These are phyloP conservation scores for Amphichorda felina DNA, from an alignment of 2,329 filamentous ascomycete species.

Conservation along the genomic window DNA sequence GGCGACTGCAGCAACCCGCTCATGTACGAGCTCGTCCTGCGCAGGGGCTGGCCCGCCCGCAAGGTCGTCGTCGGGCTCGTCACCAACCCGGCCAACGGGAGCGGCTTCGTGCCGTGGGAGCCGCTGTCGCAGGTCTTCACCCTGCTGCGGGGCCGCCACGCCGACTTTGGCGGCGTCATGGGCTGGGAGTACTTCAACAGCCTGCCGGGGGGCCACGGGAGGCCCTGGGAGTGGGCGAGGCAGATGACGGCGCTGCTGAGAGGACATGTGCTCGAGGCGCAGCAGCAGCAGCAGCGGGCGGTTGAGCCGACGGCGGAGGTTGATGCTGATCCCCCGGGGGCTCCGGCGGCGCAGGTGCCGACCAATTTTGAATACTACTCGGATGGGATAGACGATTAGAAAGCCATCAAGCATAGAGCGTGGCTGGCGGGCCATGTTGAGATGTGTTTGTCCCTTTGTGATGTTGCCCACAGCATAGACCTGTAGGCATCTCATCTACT, in stretches of 20 bases:
- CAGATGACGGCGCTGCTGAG: conserved; percentile 43
- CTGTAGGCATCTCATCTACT: too few relatives aligned
- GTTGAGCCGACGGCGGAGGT: conserved; percentile 6
- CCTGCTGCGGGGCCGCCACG: conserved; percentile 36
- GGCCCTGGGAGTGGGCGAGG: conserved; percentile 70
- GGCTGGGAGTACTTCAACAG: conserved; percentile 95
- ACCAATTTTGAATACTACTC: conserved; percentile 12
- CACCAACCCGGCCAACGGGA: conserved; percentile 65
- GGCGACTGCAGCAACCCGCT: conserved; percentile 38
- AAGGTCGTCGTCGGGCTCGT: conserved; percentile 73
- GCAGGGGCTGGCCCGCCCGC: conserved; percentile 57
- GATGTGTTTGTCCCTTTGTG: too few relatives aligned
- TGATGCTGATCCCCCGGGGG: conserved; percentile 10
- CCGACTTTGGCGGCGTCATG: conserved; percentile 75
- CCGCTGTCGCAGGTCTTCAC: conserved; percentile 31
- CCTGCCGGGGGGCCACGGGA: conserved; percentile 46
- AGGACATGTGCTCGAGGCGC: conserved; percentile 11
- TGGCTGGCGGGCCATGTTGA: too few relatives aligned
- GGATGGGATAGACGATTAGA: conserved; percentile 5
- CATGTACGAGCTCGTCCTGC: conserved; percentile 38
- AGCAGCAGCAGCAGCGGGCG: conserved; percentile 5
- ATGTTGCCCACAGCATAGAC: too few relatives aligned
- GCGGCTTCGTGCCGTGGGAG: conserved; percentile 35
- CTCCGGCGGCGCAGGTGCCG: conserved; percentile 6
- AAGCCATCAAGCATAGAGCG: too few relatives aligned